Percentiles rank a stretch among this genome's conserved stretches.
Conservation (phyloP, 257 asterid species). For the Solanum lycopersicoides region DNA sequence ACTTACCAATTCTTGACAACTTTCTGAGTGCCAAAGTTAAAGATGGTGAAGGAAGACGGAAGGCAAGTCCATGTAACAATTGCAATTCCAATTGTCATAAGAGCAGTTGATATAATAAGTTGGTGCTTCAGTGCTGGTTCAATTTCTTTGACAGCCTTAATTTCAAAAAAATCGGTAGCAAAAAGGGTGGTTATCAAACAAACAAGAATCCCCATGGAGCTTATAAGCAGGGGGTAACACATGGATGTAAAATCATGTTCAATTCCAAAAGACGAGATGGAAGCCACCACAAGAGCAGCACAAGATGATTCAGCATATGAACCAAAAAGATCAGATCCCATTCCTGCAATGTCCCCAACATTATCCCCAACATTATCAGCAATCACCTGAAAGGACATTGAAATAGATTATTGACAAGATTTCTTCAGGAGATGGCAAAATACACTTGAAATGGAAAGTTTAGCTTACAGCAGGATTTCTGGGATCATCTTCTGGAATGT, state of each 20-base stretch:
- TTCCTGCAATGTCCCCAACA: constrained; percentile 19
- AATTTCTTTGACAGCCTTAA: constrained; percentile 31
- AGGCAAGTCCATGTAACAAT: constrained; percentile 13
- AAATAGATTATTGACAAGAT: background rate
- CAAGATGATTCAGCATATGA: constrained; percentile 45
- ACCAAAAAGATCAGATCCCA: constrained; percentile 50
- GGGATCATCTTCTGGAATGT: constrained; percentile 49
- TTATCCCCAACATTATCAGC: constrained; percentile 18
- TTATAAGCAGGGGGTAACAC: constrained; percentile 10
- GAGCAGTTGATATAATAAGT: constrained; percentile 12
- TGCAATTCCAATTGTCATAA: constrained; percentile 14
- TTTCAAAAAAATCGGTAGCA: constrained; percentile 34
- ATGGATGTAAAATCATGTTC: constrained; percentile 10
- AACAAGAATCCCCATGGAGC: constrained; percentile 13
- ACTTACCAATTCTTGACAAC: constrained; percentile 27
- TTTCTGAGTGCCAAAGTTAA: constrained; percentile 5
- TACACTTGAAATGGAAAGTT: background rate
- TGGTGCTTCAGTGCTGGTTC: constrained; percentile 24
- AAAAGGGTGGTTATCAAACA: constrained; percentile 19
- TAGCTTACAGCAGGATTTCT: constrained; percentile 39
- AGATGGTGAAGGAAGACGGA: constrained; percentile 13
- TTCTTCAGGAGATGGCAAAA: background rate
- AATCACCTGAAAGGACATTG: constrained; percentile 6
- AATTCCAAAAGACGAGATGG: constrained; percentile 38
- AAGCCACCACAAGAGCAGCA: constrained; percentile 45